Evolutionary conservation across 2,329 filamentous ascomycete species (phyloP), one percentile per base, ranked within the genome.

Genomic region (Sarocladiaceae sp.): DNA sequence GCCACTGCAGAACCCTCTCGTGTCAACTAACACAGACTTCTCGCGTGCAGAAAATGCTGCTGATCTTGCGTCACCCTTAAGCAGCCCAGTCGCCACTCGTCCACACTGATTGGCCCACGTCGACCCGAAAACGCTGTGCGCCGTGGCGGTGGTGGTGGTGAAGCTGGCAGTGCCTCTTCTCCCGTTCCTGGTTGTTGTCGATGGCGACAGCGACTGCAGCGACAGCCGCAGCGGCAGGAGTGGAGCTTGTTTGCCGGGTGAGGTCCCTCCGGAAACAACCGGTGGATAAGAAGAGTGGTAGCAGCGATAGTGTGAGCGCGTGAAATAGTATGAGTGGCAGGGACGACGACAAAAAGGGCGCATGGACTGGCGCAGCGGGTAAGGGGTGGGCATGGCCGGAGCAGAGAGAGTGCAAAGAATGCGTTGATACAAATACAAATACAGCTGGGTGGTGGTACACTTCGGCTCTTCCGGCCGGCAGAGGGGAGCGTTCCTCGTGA

Each of bases 191-290:
- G 20, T 26, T 44, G 22, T 48, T n/a, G 44, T 48, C 44, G 44
- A 50, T 50, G 47, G 47, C 47, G 47, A 50, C 47, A 50, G 47
- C 47, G 47, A 37, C 44, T 8, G 28, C 31, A 50, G 47, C 47
- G 47, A 50, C 47, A 37, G 33, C 47, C 47, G 47, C 47, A 25
- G 47, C 18, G 12, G 36, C 20, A 37, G 47, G 26, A 26, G 47
- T 50, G 47, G 47, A 50, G 29, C 33, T 23, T 4, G n/a, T 13
- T n/a, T 18, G 28, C n/a, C 17, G 40, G 44, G n/a, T 18, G 44
- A 33, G 5, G n/a, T 29, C 23, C 26, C 44, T 48, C 44, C 44
- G 44, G 44, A 17, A 48, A 48, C 26, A 20, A 15, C 44, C 44
- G 44, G 17, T 22, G 26, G 44, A 29, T 29, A 46, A 7, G n/a